Percentiles rank a stretch among this genome's conserved stretches.
Evolutionary conservation across 495 filamentous ascomycete genomes (phyloP).

Genomic region (Saxophila tyrrhenica): DNA sequence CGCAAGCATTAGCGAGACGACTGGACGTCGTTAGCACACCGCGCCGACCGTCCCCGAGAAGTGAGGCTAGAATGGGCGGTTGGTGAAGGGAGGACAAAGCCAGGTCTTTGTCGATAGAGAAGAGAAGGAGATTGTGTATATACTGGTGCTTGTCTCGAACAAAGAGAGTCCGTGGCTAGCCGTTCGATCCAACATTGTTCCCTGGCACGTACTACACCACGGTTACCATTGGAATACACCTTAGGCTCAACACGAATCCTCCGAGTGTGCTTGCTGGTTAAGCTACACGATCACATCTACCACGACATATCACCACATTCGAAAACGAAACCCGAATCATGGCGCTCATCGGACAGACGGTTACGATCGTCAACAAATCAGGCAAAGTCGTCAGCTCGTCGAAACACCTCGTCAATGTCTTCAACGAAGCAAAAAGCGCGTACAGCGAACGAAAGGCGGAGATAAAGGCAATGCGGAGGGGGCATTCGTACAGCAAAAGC

Average conservation of each 20-base stretch:
- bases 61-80: neutral
- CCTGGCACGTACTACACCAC: neutral
- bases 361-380: constrained; percentile 85
- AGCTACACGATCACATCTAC: neutral
- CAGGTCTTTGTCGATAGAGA: neutral
- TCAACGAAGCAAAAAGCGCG: constrained; percentile 76
- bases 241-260: neutral
- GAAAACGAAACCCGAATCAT: constrained; percentile 1
- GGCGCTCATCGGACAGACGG: constrained; percentile 49
- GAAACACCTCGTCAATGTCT: constrained; percentile 75
- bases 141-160: neutral
- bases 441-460: constrained; percentile 76
- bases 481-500: constrained; percentile 17
- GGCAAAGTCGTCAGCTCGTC: constrained; percentile 79
- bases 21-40: neutral
- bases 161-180: neutral
- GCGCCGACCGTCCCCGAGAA: neutral
- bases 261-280: neutral
- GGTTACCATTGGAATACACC: neutral
- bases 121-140: neutral
- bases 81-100: neutral
- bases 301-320: neutral
- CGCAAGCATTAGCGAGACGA: neutral
- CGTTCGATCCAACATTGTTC: neutral
- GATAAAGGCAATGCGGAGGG: constrained; percentile 53